Percentiles rank a stretch among this genome's conserved stretches.
These are phyloP conservation scores for Phytopythium sindhum DNA, from an alignment of 352 stramenopile species.

Conservation along the genomic window DNA sequence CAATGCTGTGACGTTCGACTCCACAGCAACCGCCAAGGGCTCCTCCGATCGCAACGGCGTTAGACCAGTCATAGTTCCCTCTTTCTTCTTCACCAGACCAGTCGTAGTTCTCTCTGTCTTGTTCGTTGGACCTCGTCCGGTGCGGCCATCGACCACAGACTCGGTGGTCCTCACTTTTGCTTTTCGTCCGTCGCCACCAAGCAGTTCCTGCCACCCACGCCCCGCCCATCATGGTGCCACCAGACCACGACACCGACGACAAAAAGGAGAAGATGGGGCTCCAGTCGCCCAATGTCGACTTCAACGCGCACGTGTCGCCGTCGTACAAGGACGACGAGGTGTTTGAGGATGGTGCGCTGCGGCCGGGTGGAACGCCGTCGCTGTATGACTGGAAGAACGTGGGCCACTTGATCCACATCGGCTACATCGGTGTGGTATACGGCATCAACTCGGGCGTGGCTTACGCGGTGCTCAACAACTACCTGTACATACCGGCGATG, in stretches of 20 bases:
- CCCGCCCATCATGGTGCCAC: background rate
- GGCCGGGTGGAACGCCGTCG: conserved; percentile 30
- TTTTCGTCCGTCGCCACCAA: background rate
- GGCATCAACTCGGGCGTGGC: conserved; percentile 31
- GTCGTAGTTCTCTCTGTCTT: background rate
- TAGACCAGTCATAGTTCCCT: background rate
- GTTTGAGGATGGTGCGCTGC: conserved; percentile 30
- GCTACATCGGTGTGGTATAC: conserved; percentile 40
- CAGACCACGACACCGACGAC: background rate
- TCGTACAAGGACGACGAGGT: conserved; percentile 4
- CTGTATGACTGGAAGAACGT: conserved; percentile 39
- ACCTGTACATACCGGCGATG: conserved; percentile 53
- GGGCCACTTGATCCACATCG: conserved; percentile 44
- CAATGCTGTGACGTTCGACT: background rate
- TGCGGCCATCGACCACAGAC: background rate
- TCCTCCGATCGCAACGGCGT: background rate
- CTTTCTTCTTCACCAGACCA: too few species aligned
- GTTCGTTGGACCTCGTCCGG: background rate
- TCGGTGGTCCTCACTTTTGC: background rate
- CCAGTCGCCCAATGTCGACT: background rate
- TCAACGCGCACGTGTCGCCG: background rate
- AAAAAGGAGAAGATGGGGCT: background rate
- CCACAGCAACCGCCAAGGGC: background rate
- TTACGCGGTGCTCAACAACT: conserved; percentile 58
- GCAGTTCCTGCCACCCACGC: background rate